Base-by-base conservation (phyloP, 2,329 filamentous ascomycete genomes). In the Penicillium sp. region DNA sequence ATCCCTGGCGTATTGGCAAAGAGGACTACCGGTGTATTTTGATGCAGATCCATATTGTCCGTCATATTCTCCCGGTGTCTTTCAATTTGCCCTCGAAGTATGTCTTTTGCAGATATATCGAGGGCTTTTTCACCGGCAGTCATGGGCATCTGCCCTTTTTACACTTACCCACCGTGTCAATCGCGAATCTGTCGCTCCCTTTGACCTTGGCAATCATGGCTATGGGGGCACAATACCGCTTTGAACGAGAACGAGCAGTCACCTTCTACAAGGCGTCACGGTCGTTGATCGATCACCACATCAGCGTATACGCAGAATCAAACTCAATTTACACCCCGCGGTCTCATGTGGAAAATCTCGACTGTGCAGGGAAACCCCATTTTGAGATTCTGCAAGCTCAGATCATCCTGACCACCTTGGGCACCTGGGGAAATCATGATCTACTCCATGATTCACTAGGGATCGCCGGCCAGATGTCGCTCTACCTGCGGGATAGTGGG, bases 81-180 rank as follows among this genome's bases (percentile, higher is more conserved):
- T 85, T 84, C 49, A 71, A 77, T 4, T 78, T 85, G 28, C 83
- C 82, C 0, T 84, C 81, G 4, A 74, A 81, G 2, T 74, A 84
- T 49, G 81, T 82, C 0, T 59, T 86, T 11, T 79, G 78, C 3
- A 68, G 83, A 15, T 86, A 85, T 48, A 63, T 86, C 17, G 79
- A 83, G 45, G 80, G 80, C 2, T 86, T 84, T 50, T 75, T 84
- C 35, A 76, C 73, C 41, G 81, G 81, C 0, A 84, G 86, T 41
- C 70, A 78, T 45, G 69, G 74, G 18, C 73, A 77, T 38, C 65
- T 78, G 26, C 76, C 75, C 0, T 77, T 86, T 44, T 63, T 86
- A n/a, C 83, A 87, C 55, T 64, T 84, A 4, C 77, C 82, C 0
- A 84, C 81, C 0, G 69, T 86, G 33, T 70, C 72, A 1, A 72